Percentiles rank a stretch among this genome's conserved stretches.
phyloP scores from a whole-genome alignment of 116 monocot genomes.

The Zostera marina region DNA sequence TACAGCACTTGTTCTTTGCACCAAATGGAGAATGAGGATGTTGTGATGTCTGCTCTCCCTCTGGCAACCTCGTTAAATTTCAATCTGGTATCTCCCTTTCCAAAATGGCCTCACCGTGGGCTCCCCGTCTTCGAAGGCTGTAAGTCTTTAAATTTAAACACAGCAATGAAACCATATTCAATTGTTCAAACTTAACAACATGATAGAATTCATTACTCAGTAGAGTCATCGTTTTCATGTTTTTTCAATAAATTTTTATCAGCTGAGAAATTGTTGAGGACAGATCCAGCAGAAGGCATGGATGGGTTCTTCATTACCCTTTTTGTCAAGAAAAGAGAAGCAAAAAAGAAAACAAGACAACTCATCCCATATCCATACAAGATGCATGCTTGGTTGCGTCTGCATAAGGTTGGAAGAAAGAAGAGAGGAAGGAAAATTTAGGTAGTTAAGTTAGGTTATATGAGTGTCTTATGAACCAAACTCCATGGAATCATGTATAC shows the following conservation, averaged over 20 bases:
- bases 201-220: neutral
- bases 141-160: too few species aligned
- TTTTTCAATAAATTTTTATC: conserved; percentile 8
- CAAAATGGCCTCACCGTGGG: conserved; percentile 76
- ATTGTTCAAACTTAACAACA: neutral
- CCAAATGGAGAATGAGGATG: conserved; percentile 84
- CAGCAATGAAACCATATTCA: neutral
- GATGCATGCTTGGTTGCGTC: conserved; percentile 2
- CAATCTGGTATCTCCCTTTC: conserved; percentile 59
- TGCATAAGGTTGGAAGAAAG: conserved; percentile 3
- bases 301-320: conserved; percentile 91
- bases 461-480: too few species aligned
- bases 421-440: conserved; percentile 1
- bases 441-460: neutral
- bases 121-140: conserved; percentile 75
- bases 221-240: neutral
- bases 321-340: conserved; percentile 27
- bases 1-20: conserved; percentile 91
- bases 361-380: neutral
- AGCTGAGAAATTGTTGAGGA: conserved; percentile 70
- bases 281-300: conserved; percentile 44
- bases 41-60: conserved; percentile 54
- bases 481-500: too few species aligned
- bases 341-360: neutral
- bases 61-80: conserved; percentile 53